Conservation (phyloP, 2,329 filamentous ascomycete species). For the Dactylonectria macrodidyma region DNA sequence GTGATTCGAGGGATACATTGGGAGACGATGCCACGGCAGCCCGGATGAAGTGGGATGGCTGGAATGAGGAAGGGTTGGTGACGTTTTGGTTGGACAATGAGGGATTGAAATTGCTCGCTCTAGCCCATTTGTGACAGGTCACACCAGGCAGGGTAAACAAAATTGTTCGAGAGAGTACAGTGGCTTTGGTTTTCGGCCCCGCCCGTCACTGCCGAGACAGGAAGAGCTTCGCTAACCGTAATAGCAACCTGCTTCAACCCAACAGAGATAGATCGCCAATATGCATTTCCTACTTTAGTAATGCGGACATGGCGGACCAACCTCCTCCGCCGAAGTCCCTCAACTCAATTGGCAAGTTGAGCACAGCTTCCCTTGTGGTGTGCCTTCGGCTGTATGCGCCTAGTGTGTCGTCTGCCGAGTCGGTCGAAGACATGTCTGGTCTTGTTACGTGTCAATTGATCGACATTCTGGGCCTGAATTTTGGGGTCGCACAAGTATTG, state of each 20-base stretch:
- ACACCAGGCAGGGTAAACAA: too few relatives aligned
- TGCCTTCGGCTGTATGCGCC: constrained; percentile 7
- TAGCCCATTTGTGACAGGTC: background rate
- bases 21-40: too few relatives aligned
- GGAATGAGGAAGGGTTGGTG: background rate
- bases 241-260: background rate
- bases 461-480: constrained; percentile 12
- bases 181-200: too few relatives aligned
- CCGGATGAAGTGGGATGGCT: background rate
- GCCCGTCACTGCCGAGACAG: background rate
- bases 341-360: background rate
- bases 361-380: constrained; percentile 15
- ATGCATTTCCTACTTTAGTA: constrained; percentile 6
- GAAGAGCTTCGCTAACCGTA: background rate
- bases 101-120: background rate
- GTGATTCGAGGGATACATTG: too few relatives aligned
- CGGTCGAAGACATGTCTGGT: constrained; percentile 14
- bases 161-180: too few relatives aligned
- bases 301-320: background rate
- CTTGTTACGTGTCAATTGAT: constrained; percentile 24
- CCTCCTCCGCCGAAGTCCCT: constrained; percentile 26
- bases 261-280: constrained; percentile 7
- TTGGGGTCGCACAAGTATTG: constrained; percentile 18
- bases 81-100: background rate
- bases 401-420: constrained; percentile 12